Evolutionary conservation across 345 rosid species (phyloP).

Genomic region (Zanthoxylum bungeanum): DNA sequence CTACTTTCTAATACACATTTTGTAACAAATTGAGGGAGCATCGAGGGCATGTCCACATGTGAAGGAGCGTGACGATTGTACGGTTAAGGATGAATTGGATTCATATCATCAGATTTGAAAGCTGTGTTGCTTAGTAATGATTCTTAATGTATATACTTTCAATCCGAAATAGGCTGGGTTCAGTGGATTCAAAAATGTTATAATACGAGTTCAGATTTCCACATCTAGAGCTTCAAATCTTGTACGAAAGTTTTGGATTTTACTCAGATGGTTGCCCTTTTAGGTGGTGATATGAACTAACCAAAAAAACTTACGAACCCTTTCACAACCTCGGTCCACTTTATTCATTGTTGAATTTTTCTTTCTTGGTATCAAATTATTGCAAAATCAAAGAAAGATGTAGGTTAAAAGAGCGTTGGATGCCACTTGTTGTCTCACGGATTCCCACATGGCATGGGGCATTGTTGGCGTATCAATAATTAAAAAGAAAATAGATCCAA

Average conservation of each 20-base stretch:
- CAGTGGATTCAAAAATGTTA: not conserved
- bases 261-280: not conserved
- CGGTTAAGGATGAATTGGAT: not conserved
- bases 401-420: not conserved
- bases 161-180: not conserved
- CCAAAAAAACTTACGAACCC: no score
- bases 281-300: no score
- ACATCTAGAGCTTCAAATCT: not conserved
- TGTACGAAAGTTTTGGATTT: not conserved
- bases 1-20: no score
- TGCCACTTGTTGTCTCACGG: no score
- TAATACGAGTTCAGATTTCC: not conserved
- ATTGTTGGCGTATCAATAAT: not conserved
- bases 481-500: no score
- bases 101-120: not conserved
- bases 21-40: slow-evolving; percentile 1
- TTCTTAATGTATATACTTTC: not conserved
- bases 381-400: not conserved
- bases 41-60: not conserved
- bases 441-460: no score
- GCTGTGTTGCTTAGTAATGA: not conserved
- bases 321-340: no score
- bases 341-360: no score
- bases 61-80: slow-evolving; percentile 5
- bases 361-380: no score